Evolutionary conservation across 257 asterid genomes (phyloP).

Genomic region (Solanum arcanum): DNA sequence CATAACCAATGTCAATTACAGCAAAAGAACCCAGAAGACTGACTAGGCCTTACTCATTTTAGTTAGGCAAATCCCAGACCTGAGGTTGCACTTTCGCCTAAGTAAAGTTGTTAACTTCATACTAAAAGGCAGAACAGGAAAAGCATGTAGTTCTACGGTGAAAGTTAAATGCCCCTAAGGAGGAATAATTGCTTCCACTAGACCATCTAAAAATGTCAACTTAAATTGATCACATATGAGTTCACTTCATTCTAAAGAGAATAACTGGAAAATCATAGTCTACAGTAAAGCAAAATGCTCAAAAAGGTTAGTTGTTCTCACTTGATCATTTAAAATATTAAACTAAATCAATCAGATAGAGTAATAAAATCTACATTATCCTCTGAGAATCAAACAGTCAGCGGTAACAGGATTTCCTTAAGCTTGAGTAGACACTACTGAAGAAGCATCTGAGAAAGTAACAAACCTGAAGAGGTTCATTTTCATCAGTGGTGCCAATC

Average conservation of each 20-base stretch:
- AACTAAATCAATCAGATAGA: not conserved
- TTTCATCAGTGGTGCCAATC: constrained; percentile 67
- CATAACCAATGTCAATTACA: not conserved
- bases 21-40: not conserved
- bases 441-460: not conserved
- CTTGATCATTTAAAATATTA: not conserved
- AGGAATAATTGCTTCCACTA: not conserved
- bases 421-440: not conserved
- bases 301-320: not conserved
- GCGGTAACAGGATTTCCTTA: not conserved
- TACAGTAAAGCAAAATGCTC: not conserved
- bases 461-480: constrained; percentile 85
- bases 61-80: not conserved
- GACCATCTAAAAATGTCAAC: not conserved
- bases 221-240: not conserved
- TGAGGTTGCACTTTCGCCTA: not conserved
- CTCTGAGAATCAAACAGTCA: not conserved
- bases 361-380: not conserved
- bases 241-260: not conserved
- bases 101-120: not conserved
- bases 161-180: not conserved
- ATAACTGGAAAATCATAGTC: not conserved
- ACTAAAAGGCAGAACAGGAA: not conserved
- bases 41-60: not conserved
- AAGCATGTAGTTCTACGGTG: not conserved